phyloP scores from a whole-genome alignment of 2,329 filamentous ascomycete species.

The Pseudogymnoascus sp. region DNA sequence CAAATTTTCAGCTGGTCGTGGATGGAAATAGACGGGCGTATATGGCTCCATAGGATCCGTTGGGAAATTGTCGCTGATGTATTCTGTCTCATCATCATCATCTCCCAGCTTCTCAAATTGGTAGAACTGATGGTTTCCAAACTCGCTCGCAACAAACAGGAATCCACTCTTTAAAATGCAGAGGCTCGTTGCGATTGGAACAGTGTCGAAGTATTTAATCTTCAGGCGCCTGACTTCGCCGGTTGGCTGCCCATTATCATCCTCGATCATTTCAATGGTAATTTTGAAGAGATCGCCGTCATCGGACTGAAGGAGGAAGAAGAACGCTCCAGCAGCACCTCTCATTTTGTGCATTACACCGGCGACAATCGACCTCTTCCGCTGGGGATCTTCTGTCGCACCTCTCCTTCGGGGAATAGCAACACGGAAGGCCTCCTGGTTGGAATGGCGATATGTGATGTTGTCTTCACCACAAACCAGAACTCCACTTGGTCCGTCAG shows the following conservation, averaged over 20 bases:
- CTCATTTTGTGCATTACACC: conserved; percentile 98
- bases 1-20: conserved; percentile 71
- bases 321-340: conserved; percentile 74
- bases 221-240: conserved; percentile 76
- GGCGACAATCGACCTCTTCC: conserved; percentile 78
- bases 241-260: conserved; percentile 67
- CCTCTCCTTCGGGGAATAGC: conserved; percentile 81
- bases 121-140: conserved; percentile 89
- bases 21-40: conserved; percentile 75
- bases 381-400: conserved; percentile 81
- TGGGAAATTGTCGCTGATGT: conserved; percentile 73
- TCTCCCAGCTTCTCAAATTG: conserved; percentile 97
- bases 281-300: conserved; percentile 98
- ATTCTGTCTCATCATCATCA: conserved; percentile 84
- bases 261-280: conserved; percentile 82
- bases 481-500: conserved; percentile 88
- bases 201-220: conserved; percentile 97
- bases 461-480: conserved; percentile 91
- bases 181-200: conserved; percentile 77
- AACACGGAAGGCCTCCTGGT: conserved; percentile 81
- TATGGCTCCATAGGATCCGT: conserved; percentile 65
- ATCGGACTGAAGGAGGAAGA: conserved; percentile 91
- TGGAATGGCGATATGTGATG: conserved; percentile 94
- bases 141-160: conserved; percentile 84
- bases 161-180: conserved; percentile 95